Conservation (phyloP, 2,329 filamentous ascomycete species). For the Pyrenophora teres region DNA sequence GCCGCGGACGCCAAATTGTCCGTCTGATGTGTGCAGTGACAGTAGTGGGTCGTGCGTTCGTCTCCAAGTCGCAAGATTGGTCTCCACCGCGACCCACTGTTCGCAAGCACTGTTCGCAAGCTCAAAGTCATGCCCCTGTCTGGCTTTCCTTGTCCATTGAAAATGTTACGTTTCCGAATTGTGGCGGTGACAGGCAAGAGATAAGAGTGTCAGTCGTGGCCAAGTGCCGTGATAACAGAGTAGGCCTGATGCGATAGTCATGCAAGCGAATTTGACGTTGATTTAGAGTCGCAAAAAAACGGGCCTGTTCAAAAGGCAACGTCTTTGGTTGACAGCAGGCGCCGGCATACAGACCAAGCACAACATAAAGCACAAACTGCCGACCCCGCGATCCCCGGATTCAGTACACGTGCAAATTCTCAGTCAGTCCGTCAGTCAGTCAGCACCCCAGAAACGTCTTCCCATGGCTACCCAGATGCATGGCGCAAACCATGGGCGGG, state of each 20-base stretch:
- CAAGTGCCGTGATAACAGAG: not conserved
- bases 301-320: no score
- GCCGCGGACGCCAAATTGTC: not conserved
- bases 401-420: not conserved
- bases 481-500: constrained; percentile 19
- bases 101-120: no score
- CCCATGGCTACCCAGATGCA: constrained; percentile 3
- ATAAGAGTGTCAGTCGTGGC: constrained; percentile 4
- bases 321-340: no score
- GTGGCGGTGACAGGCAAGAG: not conserved
- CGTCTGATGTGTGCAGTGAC: constrained; percentile 1
- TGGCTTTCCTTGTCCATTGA: not conserved
- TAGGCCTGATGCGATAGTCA: not conserved
- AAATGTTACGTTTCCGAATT: constrained; percentile 12
- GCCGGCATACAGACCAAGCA: not conserved
- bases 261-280: not conserved
- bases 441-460: not conserved
- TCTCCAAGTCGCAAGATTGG: not conserved
- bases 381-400: constrained; percentile 4
- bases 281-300: no score
- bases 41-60: constrained; percentile 9
- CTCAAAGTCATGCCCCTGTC: not conserved
- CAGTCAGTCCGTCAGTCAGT: not conserved
- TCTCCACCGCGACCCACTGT: constrained; percentile 8
- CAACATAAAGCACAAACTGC: not conserved